Conservation (phyloP, 1,284 basidiomycete genomes). For the Trichosporon inkin region DNA sequence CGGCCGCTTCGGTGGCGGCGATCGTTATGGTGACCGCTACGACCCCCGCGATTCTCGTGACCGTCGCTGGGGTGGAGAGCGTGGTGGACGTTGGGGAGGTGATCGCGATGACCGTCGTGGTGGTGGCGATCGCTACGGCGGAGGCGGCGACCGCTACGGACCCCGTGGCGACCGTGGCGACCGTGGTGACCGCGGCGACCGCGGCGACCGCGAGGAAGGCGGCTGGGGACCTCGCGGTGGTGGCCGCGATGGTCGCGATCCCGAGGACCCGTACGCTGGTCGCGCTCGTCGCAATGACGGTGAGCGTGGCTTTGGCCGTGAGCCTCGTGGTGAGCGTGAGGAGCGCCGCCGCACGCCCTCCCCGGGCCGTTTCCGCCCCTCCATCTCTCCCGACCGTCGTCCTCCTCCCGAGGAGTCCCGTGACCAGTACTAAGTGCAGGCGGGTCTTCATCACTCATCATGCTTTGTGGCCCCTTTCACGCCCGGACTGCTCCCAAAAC, state of each 20-base stretch:
- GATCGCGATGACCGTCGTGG: slow-evolving; percentile 34
- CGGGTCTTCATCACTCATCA: not conserved
- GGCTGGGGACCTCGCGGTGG: slow-evolving; percentile 3
- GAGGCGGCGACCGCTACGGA: slow-evolving; percentile 35
- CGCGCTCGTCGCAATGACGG: slow-evolving; percentile 35
- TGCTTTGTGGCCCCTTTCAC: not conserved
- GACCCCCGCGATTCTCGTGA: slow-evolving; percentile 23
- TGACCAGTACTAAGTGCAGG: not conserved
- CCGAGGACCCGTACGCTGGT: slow-evolving; percentile 39
- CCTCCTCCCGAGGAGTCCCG: slow-evolving; percentile 17
- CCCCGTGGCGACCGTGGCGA: slow-evolving; percentile 24
- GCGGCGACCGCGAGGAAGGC: slow-evolving; percentile 24
- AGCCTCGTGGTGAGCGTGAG: slow-evolving; percentile 7
- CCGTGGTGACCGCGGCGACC: slow-evolving; percentile 26
- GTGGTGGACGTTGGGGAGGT: slow-evolving; percentile 27
- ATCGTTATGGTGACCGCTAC: slow-evolving; percentile 26
- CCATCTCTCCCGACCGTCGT: slow-evolving; percentile 39
- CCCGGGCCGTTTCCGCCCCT: slow-evolving; percentile 30
- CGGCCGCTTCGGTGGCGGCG: slow-evolving; percentile 48
- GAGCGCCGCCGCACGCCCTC: slow-evolving; percentile 21
- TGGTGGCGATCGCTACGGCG: slow-evolving; percentile 24
- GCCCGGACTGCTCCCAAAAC: not conserved
- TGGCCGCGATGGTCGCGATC: slow-evolving; percentile 23
- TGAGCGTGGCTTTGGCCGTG: slow-evolving; percentile 7
- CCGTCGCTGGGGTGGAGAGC: slow-evolving; percentile 37